Evolutionary conservation across 305 asterid species (phyloP).

Genomic region (Fraxinus albicans): DNA sequence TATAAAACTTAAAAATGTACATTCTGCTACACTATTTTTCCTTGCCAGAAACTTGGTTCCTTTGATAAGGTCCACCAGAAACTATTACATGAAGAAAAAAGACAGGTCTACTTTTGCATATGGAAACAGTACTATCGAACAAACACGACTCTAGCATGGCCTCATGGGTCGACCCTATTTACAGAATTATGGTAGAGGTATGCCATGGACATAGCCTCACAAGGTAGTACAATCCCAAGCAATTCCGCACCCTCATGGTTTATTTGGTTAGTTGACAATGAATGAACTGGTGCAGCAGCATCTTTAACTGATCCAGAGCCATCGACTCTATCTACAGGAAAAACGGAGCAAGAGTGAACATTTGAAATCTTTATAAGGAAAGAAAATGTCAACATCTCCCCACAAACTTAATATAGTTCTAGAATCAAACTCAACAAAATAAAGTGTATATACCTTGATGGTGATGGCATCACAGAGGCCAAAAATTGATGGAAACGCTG

Average conservation of each 20-base stretch:
- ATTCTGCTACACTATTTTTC: constrained; percentile 29
- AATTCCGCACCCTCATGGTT: constrained; percentile 22
- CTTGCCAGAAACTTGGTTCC: constrained; percentile 19
- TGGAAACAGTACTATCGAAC: constrained; percentile 24
- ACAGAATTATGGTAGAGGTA: constrained; percentile 32
- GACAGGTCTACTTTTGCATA: constrained; percentile 20
- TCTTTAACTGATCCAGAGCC: constrained; percentile 3
- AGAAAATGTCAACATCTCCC: neutral
- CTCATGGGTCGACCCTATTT: constrained; percentile 36
- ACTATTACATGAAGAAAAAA: constrained; percentile 25
- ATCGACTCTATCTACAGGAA: constrained; percentile 9
- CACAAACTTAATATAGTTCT: neutral
- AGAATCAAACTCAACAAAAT: neutral
- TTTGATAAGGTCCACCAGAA: neutral
- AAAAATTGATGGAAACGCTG: constrained; percentile 34
- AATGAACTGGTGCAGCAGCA: constrained; percentile 25
- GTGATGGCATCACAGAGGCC: constrained; percentile 24
- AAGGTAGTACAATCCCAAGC: constrained; percentile 24
- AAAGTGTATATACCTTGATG: constrained; percentile 6
- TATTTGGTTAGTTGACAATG: constrained; percentile 25
- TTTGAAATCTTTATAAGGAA: neutral
- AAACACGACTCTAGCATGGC: constrained; percentile 28
- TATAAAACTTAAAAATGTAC: constrained; percentile 20
- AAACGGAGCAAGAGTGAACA: neutral
- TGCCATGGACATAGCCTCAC: constrained; percentile 26